Evolutionary conservation across 2,329 filamentous ascomycete genomes (phyloP).

Genomic region (Lasiodiplodia gonubiensis): DNA sequence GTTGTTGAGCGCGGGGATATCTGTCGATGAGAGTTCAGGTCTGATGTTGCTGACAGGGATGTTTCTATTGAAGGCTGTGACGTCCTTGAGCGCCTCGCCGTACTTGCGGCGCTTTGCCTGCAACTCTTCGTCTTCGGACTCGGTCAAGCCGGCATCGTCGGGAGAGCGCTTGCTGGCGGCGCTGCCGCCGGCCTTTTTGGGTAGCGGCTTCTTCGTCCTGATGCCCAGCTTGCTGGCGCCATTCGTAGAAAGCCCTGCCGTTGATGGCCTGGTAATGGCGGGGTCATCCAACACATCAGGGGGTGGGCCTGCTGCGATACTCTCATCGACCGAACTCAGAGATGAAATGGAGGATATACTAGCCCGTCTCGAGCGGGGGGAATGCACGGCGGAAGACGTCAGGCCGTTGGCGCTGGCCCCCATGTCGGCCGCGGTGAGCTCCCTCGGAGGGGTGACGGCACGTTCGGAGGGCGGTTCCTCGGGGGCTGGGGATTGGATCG

Average conservation of each 20-base stretch:
- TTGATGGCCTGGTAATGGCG: neutral
- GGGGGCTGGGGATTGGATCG: constrained; percentile 10
- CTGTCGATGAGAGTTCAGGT: neutral
- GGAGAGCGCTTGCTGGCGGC: constrained; percentile 11
- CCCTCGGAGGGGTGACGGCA: constrained; percentile 16
- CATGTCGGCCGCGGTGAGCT: neutral
- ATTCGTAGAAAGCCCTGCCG: neutral
- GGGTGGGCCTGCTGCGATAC: constrained; percentile 22
- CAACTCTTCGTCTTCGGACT: constrained; percentile 25
- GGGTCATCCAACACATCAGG: constrained; percentile 16
- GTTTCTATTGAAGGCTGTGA: constrained; percentile 1
- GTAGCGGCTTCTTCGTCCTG: constrained; percentile 11
- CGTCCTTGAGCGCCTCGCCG: constrained; percentile 5
- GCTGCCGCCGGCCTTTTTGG: constrained; percentile 1
- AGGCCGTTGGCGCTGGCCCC: constrained; percentile 16
- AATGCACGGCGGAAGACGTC: constrained; percentile 17
- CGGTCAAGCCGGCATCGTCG: constrained; percentile 24
- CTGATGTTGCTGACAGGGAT: constrained; percentile 22
- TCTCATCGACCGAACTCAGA: constrained; percentile 27
- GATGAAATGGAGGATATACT: constrained; percentile 23
- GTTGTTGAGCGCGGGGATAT: constrained; percentile 11
- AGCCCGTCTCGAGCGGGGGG: constrained; percentile 12
- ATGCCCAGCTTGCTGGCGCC: constrained; percentile 12
- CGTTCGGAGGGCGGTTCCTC: constrained; percentile 15
- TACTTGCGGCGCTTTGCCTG: constrained; percentile 23